A percentile compares a stretch with the other conserved stretches of the same genome.
phyloP scores from a whole-genome alignment of 257 asterid species.

The Salvia splendens region DNA sequence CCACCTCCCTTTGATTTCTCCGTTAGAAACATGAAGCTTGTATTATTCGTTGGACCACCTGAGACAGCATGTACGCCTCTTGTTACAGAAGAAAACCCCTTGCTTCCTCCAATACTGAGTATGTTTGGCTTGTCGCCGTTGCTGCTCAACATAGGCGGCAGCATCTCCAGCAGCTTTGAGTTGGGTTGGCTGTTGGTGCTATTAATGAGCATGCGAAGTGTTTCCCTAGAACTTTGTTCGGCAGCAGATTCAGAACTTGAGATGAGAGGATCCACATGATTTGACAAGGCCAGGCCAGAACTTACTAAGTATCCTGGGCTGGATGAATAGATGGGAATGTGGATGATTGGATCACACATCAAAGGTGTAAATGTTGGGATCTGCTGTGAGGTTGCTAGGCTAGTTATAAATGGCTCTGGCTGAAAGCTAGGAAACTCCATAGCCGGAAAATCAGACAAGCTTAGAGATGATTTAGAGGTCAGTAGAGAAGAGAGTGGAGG shows the following conservation, averaged over 20 bases:
- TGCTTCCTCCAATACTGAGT: conserved; percentile 58
- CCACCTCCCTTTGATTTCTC: conserved; percentile 33
- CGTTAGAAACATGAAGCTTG: conserved; percentile 39
- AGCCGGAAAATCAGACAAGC: conserved; percentile 44
- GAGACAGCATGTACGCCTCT: conserved; percentile 42
- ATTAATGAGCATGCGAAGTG: conserved; percentile 69
- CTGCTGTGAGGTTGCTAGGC: conserved; percentile 61
- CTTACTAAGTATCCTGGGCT: conserved; percentile 77
- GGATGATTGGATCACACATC: conserved; percentile 76
- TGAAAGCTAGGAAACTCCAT: conserved; percentile 56
- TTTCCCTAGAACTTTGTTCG: conserved; percentile 72
- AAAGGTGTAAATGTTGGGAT: conserved; percentile 69
- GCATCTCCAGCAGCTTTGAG: conserved; percentile 44
- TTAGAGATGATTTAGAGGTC: conserved; percentile 45
- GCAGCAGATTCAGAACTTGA: conserved; percentile 50
- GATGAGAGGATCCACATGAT: conserved; percentile 45
- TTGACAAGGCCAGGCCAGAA: conserved; percentile 60
- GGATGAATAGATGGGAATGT: conserved; percentile 66
- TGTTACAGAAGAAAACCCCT: conserved; percentile 59
- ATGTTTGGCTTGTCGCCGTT: conserved; percentile 40
- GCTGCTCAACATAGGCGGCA: conserved; percentile 49
- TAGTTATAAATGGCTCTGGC: conserved; percentile 46
- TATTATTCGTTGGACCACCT: conserved; percentile 30
- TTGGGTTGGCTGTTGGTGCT: conserved; percentile 53
- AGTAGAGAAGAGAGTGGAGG: conserved; percentile 57